A percentile compares a stretch with the other conserved stretches of the same genome.
Evolutionary conservation across 306 rosid species (phyloP).

Genomic region (Styphnolobium japonicum): DNA sequence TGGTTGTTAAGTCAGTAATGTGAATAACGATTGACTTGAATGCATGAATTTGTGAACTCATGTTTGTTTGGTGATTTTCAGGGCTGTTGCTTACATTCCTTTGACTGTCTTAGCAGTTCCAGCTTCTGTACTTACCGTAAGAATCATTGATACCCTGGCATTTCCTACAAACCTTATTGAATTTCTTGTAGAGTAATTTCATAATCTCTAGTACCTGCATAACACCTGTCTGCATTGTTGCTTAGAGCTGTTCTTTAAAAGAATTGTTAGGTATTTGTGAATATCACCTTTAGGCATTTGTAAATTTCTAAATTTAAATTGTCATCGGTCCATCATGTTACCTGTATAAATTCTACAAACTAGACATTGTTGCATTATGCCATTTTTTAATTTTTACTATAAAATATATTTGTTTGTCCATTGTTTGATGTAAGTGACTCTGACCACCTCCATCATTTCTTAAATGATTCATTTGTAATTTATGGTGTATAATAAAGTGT

Average conservation of each 20-base stretch:
- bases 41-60: background rate
- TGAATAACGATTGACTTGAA: background rate
- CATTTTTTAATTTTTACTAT: background rate
- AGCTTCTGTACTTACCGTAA: slow-evolving; percentile 86
- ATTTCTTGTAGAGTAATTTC: background rate
- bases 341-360: background rate
- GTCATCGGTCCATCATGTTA: background rate
- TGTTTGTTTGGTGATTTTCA: slow-evolving; percentile 39
- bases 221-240: background rate
- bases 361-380: background rate
- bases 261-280: background rate
- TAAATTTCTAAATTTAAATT: background rate
- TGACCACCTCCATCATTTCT: background rate
- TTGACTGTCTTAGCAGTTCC: slow-evolving; percentile 89
- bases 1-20: background rate
- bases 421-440: background rate
- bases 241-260: background rate
- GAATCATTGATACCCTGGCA: slow-evolving; percentile 22
- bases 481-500: background rate
- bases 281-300: background rate
- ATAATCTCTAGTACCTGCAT: background rate
- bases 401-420: background rate
- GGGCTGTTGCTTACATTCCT: slow-evolving; percentile 84
- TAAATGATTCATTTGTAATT: background rate
- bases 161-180: background rate